Evolutionary conservation across 1,139 yeast species (phyloP), one percentile per base, ranked within the genome.

Genomic region (Debaryomycetaceae sp.): DNA sequence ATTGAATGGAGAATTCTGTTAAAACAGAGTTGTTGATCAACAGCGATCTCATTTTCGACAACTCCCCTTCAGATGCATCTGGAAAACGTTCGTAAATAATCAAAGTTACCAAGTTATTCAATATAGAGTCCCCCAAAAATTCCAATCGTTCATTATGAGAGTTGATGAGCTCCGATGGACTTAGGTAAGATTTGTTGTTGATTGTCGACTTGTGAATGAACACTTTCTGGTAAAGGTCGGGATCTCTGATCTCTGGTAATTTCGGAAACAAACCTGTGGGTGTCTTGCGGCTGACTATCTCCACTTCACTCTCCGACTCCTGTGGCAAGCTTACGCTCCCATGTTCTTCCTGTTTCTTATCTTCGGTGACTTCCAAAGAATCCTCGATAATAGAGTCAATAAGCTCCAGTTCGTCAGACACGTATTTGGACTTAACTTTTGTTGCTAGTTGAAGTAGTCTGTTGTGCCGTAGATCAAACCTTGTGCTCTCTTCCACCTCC

Each of bases 61-160:
- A 67, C 38, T 81, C 84, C 35, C 99, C 99, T 71, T 95, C 99
- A 22, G 83, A 71, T 36, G 83, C 84, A 41, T 75, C 68, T 0
- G 95, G 93, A 55, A 84, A 86, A 47, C 78, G 66, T 33, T 77
- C 72, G 56, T 76, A 89, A 17, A 89, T 72, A 41, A 89, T 74
- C 49, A 80, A 69, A 0, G 97, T 85, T 41, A 87, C 83, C 39
- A 85, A 71, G 48, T 80, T 80, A 58, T 90, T 88, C 51, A 93
- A 69, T 17, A 90, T 80, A 0, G 98, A 84, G 65, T 95, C 99
- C 20, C 99, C 99, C 38, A 90, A 68, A 59, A 90, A 95, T 65
- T 95, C 99, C 36, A 93, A 72, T 43, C 99, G 75, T 69, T 95
- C 99, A 62, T 93, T 90, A 58, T 90, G 93, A 2, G 82, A 68